A percentile compares a stretch with the other conserved stretches of the same genome.
Evolutionary conservation across 169 alveolate genomes (phyloP).

Genomic region (Plasmodium cynomolgi): DNA sequence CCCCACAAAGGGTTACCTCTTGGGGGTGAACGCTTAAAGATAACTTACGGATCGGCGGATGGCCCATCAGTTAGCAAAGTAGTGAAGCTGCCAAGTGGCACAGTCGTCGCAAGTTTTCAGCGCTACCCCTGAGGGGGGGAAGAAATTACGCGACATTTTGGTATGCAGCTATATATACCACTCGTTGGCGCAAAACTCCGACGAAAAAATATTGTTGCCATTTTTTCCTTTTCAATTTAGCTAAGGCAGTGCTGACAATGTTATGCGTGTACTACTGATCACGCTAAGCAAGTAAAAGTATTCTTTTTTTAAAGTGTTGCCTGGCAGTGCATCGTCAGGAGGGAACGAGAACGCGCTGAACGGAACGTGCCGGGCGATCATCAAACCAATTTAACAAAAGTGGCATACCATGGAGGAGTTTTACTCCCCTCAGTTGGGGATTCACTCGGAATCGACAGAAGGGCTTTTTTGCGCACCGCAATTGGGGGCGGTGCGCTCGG

Average conservation of each 20-base stretch:
- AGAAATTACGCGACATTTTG: not conserved
- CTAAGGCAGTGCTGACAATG: not conserved
- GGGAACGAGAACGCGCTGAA: not conserved
- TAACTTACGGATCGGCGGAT: not conserved
- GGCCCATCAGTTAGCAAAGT: not conserved
- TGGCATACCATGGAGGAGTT: not conserved
- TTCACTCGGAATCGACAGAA: not conserved
- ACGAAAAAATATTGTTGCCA: not conserved
- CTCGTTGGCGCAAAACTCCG: not conserved
- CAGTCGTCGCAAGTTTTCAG: not conserved
- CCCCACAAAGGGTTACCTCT: not conserved
- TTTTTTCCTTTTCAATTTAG: not conserved
- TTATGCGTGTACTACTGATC: not conserved
- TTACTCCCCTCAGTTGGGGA: not conserved
- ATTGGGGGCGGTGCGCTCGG: not conserved
- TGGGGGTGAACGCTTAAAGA: not conserved
- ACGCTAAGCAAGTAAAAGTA: not conserved
- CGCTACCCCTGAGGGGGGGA: not conserved
- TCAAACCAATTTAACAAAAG: not conserved
- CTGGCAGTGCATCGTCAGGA: not conserved
- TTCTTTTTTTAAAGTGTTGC: not conserved
- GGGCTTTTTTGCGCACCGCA: not conserved
- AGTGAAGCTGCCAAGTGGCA: not conserved
- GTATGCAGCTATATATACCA: not conserved
- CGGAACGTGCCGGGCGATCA: not conserved